phyloP scores from a whole-genome alignment of 164 flowering plant species.

The Aristolochia contorta region DNA sequence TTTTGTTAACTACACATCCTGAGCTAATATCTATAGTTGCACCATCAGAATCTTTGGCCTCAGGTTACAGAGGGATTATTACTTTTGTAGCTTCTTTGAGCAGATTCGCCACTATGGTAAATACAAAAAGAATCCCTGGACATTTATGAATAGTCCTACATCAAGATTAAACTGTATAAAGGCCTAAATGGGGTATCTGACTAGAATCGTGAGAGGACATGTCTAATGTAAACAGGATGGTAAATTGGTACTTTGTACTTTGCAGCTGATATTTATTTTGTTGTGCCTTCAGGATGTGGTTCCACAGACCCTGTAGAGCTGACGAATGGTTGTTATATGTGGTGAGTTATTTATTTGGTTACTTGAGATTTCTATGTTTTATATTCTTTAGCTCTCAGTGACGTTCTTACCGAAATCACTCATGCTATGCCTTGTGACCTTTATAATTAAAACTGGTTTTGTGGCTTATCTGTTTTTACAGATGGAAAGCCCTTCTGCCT shows the following conservation, averaged over 20 bases:
- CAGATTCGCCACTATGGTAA: too few relatives aligned
- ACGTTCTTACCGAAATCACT: too few relatives aligned
- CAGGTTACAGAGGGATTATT: too few relatives aligned
- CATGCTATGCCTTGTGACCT: neutral
- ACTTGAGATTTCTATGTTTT: neutral
- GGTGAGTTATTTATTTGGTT: constrained; percentile 28
- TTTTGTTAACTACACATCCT: too few relatives aligned
- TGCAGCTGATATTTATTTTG: neutral
- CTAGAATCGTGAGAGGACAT: too few relatives aligned
- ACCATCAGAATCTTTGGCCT: too few relatives aligned
- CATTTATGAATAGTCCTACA: neutral
- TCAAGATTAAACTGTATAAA: neutral
- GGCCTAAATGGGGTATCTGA: too few relatives aligned
- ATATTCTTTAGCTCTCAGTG: neutral
- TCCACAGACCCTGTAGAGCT: constrained; percentile 75
- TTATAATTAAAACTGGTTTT: too few relatives aligned
- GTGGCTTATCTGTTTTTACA: constrained; percentile 10
- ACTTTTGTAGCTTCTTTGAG: too few relatives aligned
- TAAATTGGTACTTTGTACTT: too few relatives aligned
- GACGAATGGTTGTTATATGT: constrained; percentile 87
- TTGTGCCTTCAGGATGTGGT: constrained; percentile 73
- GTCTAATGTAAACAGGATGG: neutral
- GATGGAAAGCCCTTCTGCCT: constrained; percentile 45
- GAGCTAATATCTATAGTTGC: too few relatives aligned
- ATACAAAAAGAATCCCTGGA: too few relatives aligned